These are phyloP conservation scores for Rugosomyces carneus DNA, from an alignment of 1,284 basidiomycete species.

Conservation along the genomic window DNA sequence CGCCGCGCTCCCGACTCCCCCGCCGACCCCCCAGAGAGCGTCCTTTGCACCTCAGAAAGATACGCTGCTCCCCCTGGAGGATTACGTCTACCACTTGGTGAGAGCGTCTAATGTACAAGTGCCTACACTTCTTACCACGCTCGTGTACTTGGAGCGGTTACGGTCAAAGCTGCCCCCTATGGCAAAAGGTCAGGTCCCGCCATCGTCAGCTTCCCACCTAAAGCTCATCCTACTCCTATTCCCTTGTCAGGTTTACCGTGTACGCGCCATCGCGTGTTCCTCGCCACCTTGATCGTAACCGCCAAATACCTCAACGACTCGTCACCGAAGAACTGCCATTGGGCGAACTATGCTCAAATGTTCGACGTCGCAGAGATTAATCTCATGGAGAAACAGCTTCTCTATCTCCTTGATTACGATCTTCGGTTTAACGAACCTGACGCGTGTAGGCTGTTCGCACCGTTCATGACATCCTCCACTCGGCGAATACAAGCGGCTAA, in stretches of 20 bases:
- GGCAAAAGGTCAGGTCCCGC: conserved; percentile 67
- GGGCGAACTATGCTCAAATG: conserved; percentile 76
- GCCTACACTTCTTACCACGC: conserved; percentile 85
- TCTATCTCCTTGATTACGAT: conserved; percentile 86
- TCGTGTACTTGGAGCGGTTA: conserved; percentile 91
- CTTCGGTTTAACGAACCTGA: conserved; percentile 81
- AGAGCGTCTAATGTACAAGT: conserved; percentile 88
- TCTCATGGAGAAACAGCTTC: conserved; percentile 93
- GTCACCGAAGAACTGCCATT: conserved; percentile 93
- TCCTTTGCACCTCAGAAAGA: conserved; percentile 23
- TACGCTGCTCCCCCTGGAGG: conserved; percentile 48
- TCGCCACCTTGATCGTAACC: conserved; percentile 92
- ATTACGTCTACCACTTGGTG: conserved; percentile 85
- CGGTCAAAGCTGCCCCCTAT: conserved; percentile 75
- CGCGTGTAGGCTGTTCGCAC: conserved; percentile 55
- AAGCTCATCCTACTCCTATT: conserved; percentile 5
- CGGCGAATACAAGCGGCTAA: conserved; percentile 37
- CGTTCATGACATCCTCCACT: conserved; percentile 44
- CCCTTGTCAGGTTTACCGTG: conserved; percentile 70
- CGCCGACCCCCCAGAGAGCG: conserved; percentile 39
- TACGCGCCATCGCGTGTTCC: conserved; percentile 91
- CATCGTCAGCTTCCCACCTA: neutral
- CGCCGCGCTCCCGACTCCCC: conserved; percentile 46
- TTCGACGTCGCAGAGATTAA: conserved; percentile 80
- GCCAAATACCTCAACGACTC: conserved; percentile 98